A percentile compares a stretch with the other conserved stretches of the same genome.
Evolutionary conservation across 2,329 filamentous ascomycete species (phyloP).

Genomic region (Nemania diffusa): DNA sequence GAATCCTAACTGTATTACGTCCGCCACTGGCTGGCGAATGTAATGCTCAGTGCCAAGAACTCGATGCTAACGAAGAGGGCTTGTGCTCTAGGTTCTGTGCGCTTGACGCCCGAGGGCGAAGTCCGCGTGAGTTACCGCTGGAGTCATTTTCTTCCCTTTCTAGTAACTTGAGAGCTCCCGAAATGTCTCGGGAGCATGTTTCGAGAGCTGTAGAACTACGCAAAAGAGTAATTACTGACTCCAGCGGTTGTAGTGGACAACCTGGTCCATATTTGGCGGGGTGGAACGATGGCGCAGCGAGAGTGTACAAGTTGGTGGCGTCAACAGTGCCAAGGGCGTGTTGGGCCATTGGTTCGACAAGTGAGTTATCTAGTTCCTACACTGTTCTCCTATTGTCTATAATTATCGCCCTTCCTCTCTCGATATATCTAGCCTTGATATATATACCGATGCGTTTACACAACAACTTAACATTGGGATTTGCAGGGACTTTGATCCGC

Average conservation of each 20-base stretch:
- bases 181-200: too few species aligned
- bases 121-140: too few species aligned
- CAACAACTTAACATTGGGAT: not conserved
- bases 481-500: slow-evolving; percentile 69
- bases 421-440: not conserved
- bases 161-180: too few species aligned
- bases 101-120: slow-evolving; percentile 74
- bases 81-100: slow-evolving; percentile 63
- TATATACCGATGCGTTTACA: not conserved
- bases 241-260: too few species aligned
- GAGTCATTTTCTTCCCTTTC: too few species aligned
- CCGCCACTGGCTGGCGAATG: not conserved
- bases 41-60: slow-evolving; percentile 2
- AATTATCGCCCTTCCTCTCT: too few species aligned
- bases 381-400: not conserved
- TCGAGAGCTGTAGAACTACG: too few species aligned
- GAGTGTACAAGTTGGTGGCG: slow-evolving; percentile 77
- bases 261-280: slow-evolving; percentile 70
- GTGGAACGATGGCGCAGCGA: slow-evolving; percentile 81
- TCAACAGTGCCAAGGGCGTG: slow-evolving; percentile 72
- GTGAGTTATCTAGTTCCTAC: slow-evolving; percentile 54
- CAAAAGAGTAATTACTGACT: too few species aligned
- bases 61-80: slow-evolving; percentile 17
- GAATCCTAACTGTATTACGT: not conserved
- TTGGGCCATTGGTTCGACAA: slow-evolving; percentile 83